Conservation (phyloP, 768 basidiomycete species). For the Porpolomopsis calyptriformis region DNA sequence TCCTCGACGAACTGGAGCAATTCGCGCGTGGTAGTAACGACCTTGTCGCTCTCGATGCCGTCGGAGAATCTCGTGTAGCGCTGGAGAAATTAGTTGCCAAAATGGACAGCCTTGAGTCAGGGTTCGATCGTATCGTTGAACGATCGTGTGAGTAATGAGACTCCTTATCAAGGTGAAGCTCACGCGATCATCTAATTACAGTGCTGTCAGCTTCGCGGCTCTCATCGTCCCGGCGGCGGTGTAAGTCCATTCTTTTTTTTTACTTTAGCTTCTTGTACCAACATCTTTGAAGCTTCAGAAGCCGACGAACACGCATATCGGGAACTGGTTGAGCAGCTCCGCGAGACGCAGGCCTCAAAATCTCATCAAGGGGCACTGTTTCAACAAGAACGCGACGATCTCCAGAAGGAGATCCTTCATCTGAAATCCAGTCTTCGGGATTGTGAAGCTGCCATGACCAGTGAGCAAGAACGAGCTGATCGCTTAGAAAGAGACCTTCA, state of each 20-base stretch:
- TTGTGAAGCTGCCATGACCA: constrained; percentile 24
- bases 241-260: constrained; percentile 34
- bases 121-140: constrained; percentile 82
- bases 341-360: constrained; percentile 45
- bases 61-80: constrained; percentile 48
- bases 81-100: constrained; percentile 62
- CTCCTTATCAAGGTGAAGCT: constrained; percentile 5
- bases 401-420: constrained; percentile 48
- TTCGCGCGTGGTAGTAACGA: constrained; percentile 39
- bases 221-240: constrained; percentile 55
- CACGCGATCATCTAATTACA: constrained; percentile 19
- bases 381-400: constrained; percentile 43
- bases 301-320: constrained; percentile 68
- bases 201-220: constrained; percentile 71
- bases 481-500: constrained; percentile 55
- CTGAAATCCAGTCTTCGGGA: constrained; percentile 37
- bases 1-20: constrained; percentile 57
- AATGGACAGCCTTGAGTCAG: constrained; percentile 71
- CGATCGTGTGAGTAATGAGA: constrained; percentile 53
- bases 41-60: constrained; percentile 37
- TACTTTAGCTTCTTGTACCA: constrained; percentile 7
- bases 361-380: constrained; percentile 44
- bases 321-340: constrained; percentile 62
- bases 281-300: constrained; percentile 42
- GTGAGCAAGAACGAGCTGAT: constrained; percentile 44